phyloP scores from a whole-genome alignment of 2,329 filamentous ascomycete species.

The Ophiocordyceps camponoti-floridani region DNA sequence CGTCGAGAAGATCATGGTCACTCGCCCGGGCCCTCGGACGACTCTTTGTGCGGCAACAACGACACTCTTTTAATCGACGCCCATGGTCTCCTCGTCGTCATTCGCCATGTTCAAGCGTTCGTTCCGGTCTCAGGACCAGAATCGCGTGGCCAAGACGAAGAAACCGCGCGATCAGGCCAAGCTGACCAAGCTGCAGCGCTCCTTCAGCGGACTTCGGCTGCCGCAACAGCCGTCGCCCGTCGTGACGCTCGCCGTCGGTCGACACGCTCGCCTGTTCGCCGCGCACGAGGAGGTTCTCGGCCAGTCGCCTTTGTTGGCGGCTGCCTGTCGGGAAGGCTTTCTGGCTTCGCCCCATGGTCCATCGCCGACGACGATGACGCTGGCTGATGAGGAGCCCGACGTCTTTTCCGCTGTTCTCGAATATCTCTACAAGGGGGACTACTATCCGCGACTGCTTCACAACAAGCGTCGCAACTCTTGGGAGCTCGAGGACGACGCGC shows the following conservation, averaged over 20 bases:
- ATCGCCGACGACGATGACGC: slow-evolving; percentile 67
- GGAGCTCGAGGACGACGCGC: slow-evolving; percentile 57
- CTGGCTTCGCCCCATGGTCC: slow-evolving; percentile 45
- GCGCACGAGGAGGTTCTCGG: slow-evolving; percentile 85
- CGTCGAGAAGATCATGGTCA: slow-evolving; percentile 21
- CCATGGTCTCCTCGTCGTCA: slow-evolving; percentile 26
- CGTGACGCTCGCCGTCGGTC: slow-evolving; percentile 70
- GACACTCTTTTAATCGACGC: slow-evolving; percentile 12
- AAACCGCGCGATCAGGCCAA: slow-evolving; percentile 38
- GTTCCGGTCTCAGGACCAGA: slow-evolving; percentile 56
- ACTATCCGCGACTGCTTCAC: slow-evolving; percentile 76
- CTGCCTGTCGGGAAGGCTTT: slow-evolving; percentile 54
- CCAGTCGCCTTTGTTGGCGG: slow-evolving; percentile 69
- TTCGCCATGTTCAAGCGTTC: slow-evolving; percentile 80
- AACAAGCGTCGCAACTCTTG: slow-evolving; percentile 75
- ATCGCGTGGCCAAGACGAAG: slow-evolving; percentile 77
- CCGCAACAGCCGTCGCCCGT: slow-evolving; percentile 43
- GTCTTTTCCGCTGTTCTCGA: slow-evolving; percentile 87
- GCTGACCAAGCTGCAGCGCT: slow-evolving; percentile 71
- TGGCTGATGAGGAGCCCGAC: slow-evolving; percentile 65
- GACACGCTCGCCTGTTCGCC: slow-evolving; percentile 77
- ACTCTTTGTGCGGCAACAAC: slow-evolving; percentile 20
- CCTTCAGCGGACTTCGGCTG: slow-evolving; percentile 41
- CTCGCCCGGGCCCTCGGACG: slow-evolving; percentile 37
- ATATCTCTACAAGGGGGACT: slow-evolving; percentile 94